Percentiles rank a stretch among this genome's conserved stretches.
Evolutionary conservation across 2,329 filamentous ascomycete genomes (phyloP).

Genomic region (Gremmenia infestans): DNA sequence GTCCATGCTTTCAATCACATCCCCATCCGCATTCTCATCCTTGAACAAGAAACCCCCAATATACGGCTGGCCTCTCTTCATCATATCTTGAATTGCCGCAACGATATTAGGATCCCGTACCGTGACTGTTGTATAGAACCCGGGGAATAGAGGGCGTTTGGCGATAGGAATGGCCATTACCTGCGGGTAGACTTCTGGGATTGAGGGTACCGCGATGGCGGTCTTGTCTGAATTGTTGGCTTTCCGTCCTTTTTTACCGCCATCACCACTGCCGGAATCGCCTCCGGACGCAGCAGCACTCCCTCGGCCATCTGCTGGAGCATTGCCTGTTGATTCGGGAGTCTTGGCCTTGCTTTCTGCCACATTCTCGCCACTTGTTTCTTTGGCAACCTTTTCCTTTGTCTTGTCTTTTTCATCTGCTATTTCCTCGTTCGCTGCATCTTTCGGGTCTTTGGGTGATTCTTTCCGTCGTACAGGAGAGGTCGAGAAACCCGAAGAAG

Average conservation of each 20-base stretch:
- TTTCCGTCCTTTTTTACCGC: slow-evolving; percentile 68
- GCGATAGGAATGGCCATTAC: slow-evolving; percentile 96
- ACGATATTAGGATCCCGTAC: slow-evolving; percentile 91
- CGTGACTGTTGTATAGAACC: slow-evolving; percentile 98
- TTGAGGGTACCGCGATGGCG: slow-evolving; percentile 77
- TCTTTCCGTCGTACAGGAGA: slow-evolving; percentile 48
- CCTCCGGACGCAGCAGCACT: slow-evolving; percentile 24
- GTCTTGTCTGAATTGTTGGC: slow-evolving; percentile 52
- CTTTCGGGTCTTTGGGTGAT: slow-evolving; percentile 34
- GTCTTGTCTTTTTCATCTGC: slow-evolving; percentile 35
- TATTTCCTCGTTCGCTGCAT: slow-evolving; percentile 35
- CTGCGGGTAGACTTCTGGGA: slow-evolving; percentile 94
- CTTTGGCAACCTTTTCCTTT: slow-evolving; percentile 18
- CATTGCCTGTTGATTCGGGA: slow-evolving; percentile 26
- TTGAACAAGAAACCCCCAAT: slow-evolving; percentile 97
- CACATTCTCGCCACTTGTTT: slow-evolving; percentile 42
- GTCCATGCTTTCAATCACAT: slow-evolving; percentile 82
- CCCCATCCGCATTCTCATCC: slow-evolving; percentile 88
- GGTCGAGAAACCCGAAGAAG: slow-evolving; percentile 42
- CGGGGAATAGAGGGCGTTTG: slow-evolving; percentile 88
- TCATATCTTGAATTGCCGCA: slow-evolving; percentile 89
- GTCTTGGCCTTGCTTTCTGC: slow-evolving; percentile 32
- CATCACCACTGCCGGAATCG: slow-evolving; percentile 42
- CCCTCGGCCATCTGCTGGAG: slow-evolving; percentile 24
- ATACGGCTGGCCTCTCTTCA: slow-evolving; percentile 94